phyloP scores from a whole-genome alignment of 768 basidiomycete genomes.

The Pleurotus pulmonarius region DNA sequence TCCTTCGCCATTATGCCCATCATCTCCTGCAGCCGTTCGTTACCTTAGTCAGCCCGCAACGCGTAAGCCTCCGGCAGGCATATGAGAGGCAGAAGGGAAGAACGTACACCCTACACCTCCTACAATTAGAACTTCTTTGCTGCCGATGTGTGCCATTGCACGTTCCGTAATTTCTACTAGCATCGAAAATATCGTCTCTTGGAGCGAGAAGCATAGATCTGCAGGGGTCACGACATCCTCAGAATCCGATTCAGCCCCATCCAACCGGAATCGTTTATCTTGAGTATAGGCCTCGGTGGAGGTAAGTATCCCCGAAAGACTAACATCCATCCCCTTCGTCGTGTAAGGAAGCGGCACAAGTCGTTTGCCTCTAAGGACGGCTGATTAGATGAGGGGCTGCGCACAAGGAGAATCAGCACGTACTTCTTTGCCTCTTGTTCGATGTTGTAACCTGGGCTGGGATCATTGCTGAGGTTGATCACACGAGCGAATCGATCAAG shows the following conservation, averaged over 20 bases:
- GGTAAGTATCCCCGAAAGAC: constrained; percentile 90
- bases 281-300: constrained; percentile 83
- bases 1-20: constrained; percentile 97
- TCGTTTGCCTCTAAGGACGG: constrained; percentile 64
- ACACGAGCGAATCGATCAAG: constrained; percentile 95
- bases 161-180: constrained; percentile 98
- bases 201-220: constrained; percentile 95
- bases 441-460: constrained; percentile 95
- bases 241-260: constrained; percentile 30
- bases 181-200: constrained; percentile 98
- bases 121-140: constrained; percentile 93
- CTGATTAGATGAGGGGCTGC: too few species aligned
- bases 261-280: constrained; percentile 76
- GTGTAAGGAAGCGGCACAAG: constrained; percentile 86
- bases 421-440: constrained; percentile 94
- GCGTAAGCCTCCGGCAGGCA: neutral
- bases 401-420: neutral
- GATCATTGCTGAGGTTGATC: constrained; percentile 92
- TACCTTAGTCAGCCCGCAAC: constrained; percentile 47
- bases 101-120: constrained; percentile 98
- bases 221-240: constrained; percentile 84
- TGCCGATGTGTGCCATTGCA: constrained; percentile 98
- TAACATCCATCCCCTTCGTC: constrained; percentile 98
- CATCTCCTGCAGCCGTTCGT: constrained; percentile 94
- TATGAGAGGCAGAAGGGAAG: neutral